Evolutionary conservation across 139 green algal species (phyloP), one percentile per base, ranked within the genome.

Genomic region (Tetradesmus lagerheimii): DNA sequence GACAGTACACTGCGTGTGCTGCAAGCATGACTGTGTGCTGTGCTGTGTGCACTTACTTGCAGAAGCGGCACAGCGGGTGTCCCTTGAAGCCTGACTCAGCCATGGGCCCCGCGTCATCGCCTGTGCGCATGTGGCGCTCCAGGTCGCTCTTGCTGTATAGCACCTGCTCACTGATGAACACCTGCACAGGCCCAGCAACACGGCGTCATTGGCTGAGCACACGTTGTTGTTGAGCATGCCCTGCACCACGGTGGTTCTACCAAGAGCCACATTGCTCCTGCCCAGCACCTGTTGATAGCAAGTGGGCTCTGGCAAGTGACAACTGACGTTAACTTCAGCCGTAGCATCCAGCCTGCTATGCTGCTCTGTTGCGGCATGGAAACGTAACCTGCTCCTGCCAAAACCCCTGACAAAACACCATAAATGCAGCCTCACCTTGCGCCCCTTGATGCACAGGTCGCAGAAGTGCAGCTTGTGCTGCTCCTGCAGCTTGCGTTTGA

Each of bases 131-230:
- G 94, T 99, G 98, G 39, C 88, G 80, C 29, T 98, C 92, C 80
- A 99, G 92, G 53, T 97, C 92, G 9, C 86, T 41, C 89, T 94
- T 94, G 50, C 81, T 97, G 94, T 99, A 99, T 53, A 98, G 50
- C 35, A 97, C 66, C 95, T 99, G 97, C 93, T 99, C 97, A 43
- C 92, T 91, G 23, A 99, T 77, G 80, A 99, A 99, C 43, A 98
- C 95, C 96, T 98, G 93, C 41, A 53, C 8, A 34, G 2, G 67
- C n/a, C 8, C 67, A 38, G 67, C 66, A 76, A 9, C 66, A 76
- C 9, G 20, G 8, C 47, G 47, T n/a, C n/a, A n/a, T n/a, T n/a
- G n/a, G n/a, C n/a, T n/a, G n/a, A n/a, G n/a, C n/a, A n/a, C n/a
- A n/a, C n/a, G n/a, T n/a, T n/a, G n/a, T n/a, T n/a, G n/a, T n/a